Conservation (phyloP, 176 grass and related monocot genomes). For the Leersia perrieri region DNA sequence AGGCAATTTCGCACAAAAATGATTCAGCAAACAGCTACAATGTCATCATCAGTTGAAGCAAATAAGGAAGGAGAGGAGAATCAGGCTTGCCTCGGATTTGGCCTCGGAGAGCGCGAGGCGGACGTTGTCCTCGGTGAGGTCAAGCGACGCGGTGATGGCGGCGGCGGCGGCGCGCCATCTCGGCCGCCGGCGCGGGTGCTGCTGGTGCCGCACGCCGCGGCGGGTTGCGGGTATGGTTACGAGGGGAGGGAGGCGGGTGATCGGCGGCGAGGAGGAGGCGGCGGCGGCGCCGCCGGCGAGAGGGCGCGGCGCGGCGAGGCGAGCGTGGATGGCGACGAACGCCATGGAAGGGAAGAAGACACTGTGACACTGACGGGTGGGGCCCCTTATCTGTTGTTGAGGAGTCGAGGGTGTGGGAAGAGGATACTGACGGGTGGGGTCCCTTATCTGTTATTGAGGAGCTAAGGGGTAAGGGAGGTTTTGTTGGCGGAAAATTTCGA, state of each 20-base stretch:
- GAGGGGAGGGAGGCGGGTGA: background rate
- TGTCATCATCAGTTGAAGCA: no score
- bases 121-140: conserved; percentile 92
- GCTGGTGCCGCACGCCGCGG: background rate
- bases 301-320: background rate
- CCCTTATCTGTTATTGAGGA: conserved; percentile 46
- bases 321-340: conserved; percentile 35
- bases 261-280: background rate
- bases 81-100: conserved; percentile 55
- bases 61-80: background rate
- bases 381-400: conserved; percentile 38
- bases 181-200: conserved; percentile 1
- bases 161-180: conserved; percentile 16
- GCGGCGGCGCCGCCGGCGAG: background rate
- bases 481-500: background rate
- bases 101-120: conserved; percentile 59
- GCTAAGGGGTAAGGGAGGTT: background rate
- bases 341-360: conserved; percentile 25
- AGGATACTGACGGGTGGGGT: conserved; percentile 38
- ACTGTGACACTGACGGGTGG: conserved; percentile 44
- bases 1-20: background rate
- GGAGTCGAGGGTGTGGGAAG: no score
- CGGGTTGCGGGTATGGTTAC: background rate
- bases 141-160: conserved; percentile 59
- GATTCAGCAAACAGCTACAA: background rate